These are phyloP conservation scores for Dittrichia graveolens DNA, from an alignment of 129 eudicot species.

Conservation along the genomic window DNA sequence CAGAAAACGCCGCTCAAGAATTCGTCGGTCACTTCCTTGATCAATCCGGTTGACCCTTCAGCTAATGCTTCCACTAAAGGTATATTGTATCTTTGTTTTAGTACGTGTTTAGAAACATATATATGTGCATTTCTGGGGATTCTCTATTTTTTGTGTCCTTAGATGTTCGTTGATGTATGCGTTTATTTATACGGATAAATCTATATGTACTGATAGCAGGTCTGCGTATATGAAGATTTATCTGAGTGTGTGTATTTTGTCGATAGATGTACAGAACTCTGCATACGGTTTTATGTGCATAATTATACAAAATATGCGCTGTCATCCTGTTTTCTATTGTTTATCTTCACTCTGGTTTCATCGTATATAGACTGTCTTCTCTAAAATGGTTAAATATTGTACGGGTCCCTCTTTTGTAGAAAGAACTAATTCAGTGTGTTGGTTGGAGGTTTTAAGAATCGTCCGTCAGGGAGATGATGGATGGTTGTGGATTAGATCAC, in stretches of 20 bases:
- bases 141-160: not conserved
- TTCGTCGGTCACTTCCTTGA: conserved; percentile 44
- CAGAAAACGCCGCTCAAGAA: conserved; percentile 42
- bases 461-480: not conserved
- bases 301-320: not conserved
- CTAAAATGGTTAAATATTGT: conserved; percentile 1
- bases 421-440: not conserved
- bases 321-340: conserved; percentile 13
- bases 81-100: conserved; percentile 7
- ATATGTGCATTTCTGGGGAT: conserved; percentile 4
- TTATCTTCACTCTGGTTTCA: conserved; percentile 15
- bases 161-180: not conserved
- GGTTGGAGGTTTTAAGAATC: conserved; percentile 2
- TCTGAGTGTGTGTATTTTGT: not conserved
- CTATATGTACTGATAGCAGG: not conserved
- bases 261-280: conserved; percentile 16
- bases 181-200: not conserved
- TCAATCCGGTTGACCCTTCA: conserved; percentile 49
- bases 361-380: not conserved
- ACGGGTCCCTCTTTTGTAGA: not conserved
- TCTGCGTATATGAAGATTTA: not conserved
- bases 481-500: conserved; percentile 10
- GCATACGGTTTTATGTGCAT: conserved; percentile 5
- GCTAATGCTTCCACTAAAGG: conserved; percentile 58
- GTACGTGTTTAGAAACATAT: not conserved